Evolutionary conservation across 768 basidiomycete species (phyloP), one percentile per base, ranked within the genome.

Genomic region (Ramaria sp.): DNA sequence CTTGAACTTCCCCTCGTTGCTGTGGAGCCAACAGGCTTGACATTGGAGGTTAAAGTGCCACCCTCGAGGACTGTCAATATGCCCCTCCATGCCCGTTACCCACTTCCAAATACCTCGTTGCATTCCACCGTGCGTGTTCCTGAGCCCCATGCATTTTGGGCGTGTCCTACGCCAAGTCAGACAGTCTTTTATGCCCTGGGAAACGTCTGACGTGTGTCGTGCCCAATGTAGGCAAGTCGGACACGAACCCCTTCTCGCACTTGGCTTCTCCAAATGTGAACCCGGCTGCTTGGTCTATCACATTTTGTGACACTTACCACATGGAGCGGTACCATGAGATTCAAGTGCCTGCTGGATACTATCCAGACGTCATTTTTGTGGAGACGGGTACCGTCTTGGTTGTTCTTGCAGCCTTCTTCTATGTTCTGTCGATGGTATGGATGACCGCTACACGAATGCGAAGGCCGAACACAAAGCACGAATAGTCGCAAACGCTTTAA

Each of bases 51-150:
- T 43, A 64, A 66, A 37, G 64, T 66, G 3, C 63, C 67, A 5
- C 31, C 15, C 7, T 47, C 59, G 51, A 46, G 63, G 19, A 43
- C 58, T 0, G 53, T 75, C 22, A 67, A 72, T 22, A 58, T 78
- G 5, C 78, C 77, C 7, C 53, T 78, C 42, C 77, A 78, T 60
- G 70, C 69, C 17, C 72, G 77, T 13, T 78, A 78, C 59, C 72
- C 71, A 39, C 45, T 53, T 13, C 39, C 53, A 11, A 59, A 48
- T 20, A 48, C 47, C 38, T 48, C 59, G 24, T n/a, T 62, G 10
- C 53, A 61, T 51, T 61, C 64, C 20, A 57, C 57, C 1, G 63
- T 73, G 34, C 30, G 53, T 11, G 53, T 72, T 27, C 54, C 59
- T 55, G 64, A 20, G 69, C 74, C 4, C 30, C 59, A 1, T 67